Base-by-base conservation (phyloP, 2,329 filamentous ascomycete genomes). In the Paecilomyces formosus region DNA sequence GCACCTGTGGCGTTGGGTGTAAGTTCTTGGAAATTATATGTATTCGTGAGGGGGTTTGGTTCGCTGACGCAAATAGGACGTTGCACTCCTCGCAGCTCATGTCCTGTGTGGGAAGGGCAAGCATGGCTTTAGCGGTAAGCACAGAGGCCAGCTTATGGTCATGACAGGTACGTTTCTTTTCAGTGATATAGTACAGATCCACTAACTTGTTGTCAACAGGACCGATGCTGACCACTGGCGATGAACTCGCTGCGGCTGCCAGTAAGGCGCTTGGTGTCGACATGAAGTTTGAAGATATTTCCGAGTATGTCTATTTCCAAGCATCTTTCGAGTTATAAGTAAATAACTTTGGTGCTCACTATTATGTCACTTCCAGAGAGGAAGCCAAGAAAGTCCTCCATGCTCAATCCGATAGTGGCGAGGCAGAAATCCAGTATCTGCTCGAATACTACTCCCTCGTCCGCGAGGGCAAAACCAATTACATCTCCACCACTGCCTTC, bases 361-460 rank as follows among this genome's bases (percentile, higher is more conserved):
- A 18, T 22, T 9, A 45, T 35, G 18, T 22, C 35, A 18, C 21
- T 28, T 51, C 39, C 54, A 68, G 68, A 57, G 55, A 52, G 12
- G 68, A 75, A 63, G 73, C 74, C 7, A 71, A 68, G 58, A 66
- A 68, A 55, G 67, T 76, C 26, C 70, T 80, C 15, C 65, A 70
- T 6, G 62, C 69, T 2, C 76, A 79, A 59, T 67, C 72, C 7
- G 69, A 67, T 4, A 65, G 63, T 33, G 70, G 76, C 57, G 63
- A 68, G 3, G 74, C 75, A 0, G 79, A 82, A 67, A 71, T 76
- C 57, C 63, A 80, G 64, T 81, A 79, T 62, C 63, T 82, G 5
- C 73, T 82, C 4, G 79, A 83, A 62, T 82, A 82, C 66, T 82
- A 81, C 68, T 78, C 76, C 51, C 70, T 82, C 8, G 79, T 82